Percentiles rank a stretch among this genome's conserved stretches.
Evolutionary conservation across 2,329 filamentous ascomycete genomes (phyloP).

Genomic region (Aspergillus niger): DNA sequence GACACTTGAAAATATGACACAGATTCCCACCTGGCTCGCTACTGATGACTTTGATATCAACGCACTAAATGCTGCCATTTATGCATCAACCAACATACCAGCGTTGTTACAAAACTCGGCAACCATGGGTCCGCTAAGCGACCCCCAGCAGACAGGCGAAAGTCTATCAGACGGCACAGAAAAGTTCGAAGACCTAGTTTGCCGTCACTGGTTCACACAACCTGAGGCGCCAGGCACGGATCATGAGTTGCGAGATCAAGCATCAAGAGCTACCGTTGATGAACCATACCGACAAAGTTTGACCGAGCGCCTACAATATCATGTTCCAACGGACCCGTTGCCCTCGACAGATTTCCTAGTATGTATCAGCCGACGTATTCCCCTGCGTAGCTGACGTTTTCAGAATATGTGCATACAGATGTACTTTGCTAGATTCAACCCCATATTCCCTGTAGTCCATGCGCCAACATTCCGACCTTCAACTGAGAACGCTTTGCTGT

Average conservation of each 20-base stretch:
- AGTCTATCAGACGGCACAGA: not conserved
- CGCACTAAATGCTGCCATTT: conserved; percentile 20
- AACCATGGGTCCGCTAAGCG: not conserved
- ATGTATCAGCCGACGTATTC: not conserved
- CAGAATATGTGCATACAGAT: conserved; percentile 11
- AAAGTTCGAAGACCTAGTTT: not conserved
- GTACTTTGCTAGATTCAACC: conserved; percentile 6
- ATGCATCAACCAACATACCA: conserved; percentile 5
- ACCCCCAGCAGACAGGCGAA: not conserved
- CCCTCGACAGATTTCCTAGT: conserved; percentile 9
- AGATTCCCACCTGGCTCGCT: conserved; percentile 24
- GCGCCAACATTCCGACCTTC: conserved; percentile 20
- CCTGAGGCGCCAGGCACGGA: not conserved
- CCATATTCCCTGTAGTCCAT: conserved; percentile 5
- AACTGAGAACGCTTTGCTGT: conserved; percentile 31
- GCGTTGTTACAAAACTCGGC: not conserved
- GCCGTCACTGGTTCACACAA: conserved; percentile 1
- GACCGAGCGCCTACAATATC: conserved; percentile 1
- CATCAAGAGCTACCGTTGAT: not conserved
- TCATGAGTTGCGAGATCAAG: not conserved
- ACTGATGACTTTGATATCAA: conserved; percentile 26
- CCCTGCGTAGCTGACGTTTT: not conserved
- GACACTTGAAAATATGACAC: conserved; percentile 9
- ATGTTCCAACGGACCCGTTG: not conserved
- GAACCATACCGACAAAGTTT: conserved; percentile 3